These are phyloP conservation scores for Didymella pomorum DNA, from an alignment of 2,329 filamentous ascomycete genomes.

Conservation along the genomic window DNA sequence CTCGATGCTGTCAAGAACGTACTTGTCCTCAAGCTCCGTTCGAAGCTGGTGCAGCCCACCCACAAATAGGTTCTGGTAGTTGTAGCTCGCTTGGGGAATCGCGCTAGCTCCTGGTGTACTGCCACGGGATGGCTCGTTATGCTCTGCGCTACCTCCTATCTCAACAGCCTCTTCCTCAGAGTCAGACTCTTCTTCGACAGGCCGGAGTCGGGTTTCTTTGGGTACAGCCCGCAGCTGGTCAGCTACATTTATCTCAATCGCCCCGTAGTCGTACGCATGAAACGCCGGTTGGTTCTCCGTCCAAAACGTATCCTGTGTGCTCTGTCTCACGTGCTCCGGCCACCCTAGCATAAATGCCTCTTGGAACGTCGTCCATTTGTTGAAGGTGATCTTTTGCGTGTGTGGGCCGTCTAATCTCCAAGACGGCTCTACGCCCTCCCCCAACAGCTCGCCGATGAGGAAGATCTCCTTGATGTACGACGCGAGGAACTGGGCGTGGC, in stretches of 20 bases:
- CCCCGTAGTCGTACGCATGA: not conserved
- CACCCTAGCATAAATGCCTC: not conserved
- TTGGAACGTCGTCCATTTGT: not conserved
- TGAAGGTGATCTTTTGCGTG: not conserved
- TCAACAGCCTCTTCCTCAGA: not conserved
- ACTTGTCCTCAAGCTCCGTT: not conserved
- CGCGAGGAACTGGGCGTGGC: too few relatives aligned
- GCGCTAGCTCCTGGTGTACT: not conserved
- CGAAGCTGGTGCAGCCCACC: not conserved
- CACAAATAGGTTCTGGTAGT: not conserved
- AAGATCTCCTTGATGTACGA: too few relatives aligned
- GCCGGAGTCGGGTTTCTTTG: not conserved
- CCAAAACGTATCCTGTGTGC: not conserved
- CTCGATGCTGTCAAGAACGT: not conserved
- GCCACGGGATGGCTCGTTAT: not conserved
- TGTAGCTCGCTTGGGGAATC: not conserved
- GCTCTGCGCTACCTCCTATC: not conserved
- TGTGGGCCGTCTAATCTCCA: not conserved
- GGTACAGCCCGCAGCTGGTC: not conserved
- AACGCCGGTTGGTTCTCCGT: not conserved
- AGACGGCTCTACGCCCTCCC: too few relatives aligned
- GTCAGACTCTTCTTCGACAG: not conserved
- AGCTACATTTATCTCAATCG: not conserved
- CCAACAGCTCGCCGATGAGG: too few relatives aligned
- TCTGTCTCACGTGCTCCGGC: not conserved